These are phyloP conservation scores for Clarireedia sp. DNA, from an alignment of 2,329 filamentous ascomycete species.

Conservation along the genomic window DNA sequence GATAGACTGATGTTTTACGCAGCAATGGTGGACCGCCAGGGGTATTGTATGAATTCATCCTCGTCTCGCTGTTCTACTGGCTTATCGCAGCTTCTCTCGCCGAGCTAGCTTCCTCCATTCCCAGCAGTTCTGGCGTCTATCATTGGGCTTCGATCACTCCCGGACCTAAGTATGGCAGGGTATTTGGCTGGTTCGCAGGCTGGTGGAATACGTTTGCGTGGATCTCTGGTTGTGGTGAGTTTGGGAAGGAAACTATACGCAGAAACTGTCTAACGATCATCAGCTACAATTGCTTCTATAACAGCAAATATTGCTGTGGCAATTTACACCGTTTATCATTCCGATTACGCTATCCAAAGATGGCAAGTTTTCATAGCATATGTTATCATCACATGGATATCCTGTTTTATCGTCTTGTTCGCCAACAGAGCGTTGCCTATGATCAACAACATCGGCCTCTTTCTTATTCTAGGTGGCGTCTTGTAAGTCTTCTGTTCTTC, in stretches of 20 bases:
- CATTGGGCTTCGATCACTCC: slow-evolving; percentile 45
- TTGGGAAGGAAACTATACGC: background rate
- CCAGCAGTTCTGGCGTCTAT: slow-evolving; percentile 34
- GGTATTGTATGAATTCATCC: slow-evolving; percentile 54
- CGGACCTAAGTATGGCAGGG: slow-evolving; percentile 37
- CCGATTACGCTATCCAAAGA: slow-evolving; percentile 35
- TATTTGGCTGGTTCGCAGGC: slow-evolving; percentile 42
- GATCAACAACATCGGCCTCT: slow-evolving; percentile 46
- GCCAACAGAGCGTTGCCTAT: slow-evolving; percentile 45
- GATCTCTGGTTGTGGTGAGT: slow-evolving; percentile 20
- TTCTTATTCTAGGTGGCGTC: slow-evolving; percentile 44
- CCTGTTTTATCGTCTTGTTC: slow-evolving; percentile 41
- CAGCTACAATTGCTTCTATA: slow-evolving; percentile 27
- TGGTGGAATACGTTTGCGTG: slow-evolving; percentile 46
- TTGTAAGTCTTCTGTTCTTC: slow-evolving; percentile 36
- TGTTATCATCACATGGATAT: slow-evolving; percentile 39
- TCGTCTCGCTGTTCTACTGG: slow-evolving; percentile 42
- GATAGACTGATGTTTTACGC: slow-evolving; percentile 33
- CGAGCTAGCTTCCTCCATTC: slow-evolving; percentile 25
- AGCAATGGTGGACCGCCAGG: slow-evolving; percentile 55
- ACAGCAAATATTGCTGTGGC: slow-evolving; percentile 38
- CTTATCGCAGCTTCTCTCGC: slow-evolving; percentile 43
- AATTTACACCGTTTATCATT: slow-evolving; percentile 42
- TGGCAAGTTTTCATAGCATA: slow-evolving; percentile 46
- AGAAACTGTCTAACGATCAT: background rate